These are phyloP conservation scores for Talaromyces piceae DNA, from an alignment of 2,329 filamentous ascomycete species.

Conservation along the genomic window DNA sequence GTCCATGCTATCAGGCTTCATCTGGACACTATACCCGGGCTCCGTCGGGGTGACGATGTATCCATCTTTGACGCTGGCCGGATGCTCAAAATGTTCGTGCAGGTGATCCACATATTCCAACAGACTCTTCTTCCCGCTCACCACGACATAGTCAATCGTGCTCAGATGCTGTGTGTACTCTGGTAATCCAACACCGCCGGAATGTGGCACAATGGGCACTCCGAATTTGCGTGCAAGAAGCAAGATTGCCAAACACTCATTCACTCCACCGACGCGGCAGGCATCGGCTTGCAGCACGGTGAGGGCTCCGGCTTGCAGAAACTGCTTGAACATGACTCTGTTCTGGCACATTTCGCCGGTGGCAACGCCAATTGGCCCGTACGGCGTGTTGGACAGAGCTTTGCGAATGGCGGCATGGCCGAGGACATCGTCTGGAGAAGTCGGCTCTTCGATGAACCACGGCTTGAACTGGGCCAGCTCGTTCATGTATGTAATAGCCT, in stretches of 20 bases:
- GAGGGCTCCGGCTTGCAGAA: conserved; percentile 70
- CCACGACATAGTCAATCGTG: conserved; percentile 87
- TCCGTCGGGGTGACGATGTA: conserved; percentile 81
- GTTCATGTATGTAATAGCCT: conserved; percentile 82
- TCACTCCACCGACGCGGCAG: conserved; percentile 81
- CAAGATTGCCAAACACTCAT: conserved; percentile 84
- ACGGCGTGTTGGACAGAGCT: conserved; percentile 52
- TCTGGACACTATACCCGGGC: conserved; percentile 86
- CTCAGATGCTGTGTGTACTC: conserved; percentile 91
- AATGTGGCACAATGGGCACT: conserved; percentile 81
- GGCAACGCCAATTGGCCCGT: conserved; percentile 68
- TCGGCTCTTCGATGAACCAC: conserved; percentile 94
- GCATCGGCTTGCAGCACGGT: conserved; percentile 88
- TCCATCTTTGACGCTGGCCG: conserved; percentile 70
- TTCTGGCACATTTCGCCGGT: conserved; percentile 97
- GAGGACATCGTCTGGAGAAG: conserved; percentile 79
- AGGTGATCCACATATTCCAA: conserved; percentile 90
- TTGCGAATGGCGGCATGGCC: conserved; percentile 80
- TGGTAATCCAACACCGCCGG: conserved; percentile 79
- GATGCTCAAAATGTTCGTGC: conserved; percentile 87
- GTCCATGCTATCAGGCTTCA: conserved; percentile 85
- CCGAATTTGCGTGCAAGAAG: conserved; percentile 64
- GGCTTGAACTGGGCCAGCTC: conserved; percentile 68
- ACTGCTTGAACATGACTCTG: conserved; percentile 88
- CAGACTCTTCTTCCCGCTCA: conserved; percentile 71